Evolutionary conservation across 1,139 yeast species (phyloP), one percentile per base, ranked within the genome.

Genomic region (Zygotorulaspora mrakii): DNA sequence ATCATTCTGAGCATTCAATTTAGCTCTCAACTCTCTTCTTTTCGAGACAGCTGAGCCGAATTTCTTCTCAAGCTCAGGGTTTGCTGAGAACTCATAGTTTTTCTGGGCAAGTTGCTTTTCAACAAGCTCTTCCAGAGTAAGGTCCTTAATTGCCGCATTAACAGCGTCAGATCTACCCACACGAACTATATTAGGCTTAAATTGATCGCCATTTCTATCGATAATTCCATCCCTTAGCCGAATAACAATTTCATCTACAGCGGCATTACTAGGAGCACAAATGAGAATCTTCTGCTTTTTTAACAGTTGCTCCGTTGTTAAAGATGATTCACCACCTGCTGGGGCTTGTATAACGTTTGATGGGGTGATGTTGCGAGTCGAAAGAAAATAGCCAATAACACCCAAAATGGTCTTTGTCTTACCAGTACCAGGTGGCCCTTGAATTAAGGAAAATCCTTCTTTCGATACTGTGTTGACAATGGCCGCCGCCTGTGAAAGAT

Each of bases 201-300:
- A 74, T 1, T 57, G 52, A n/a, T 68, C 65, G 1, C 95, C 95
- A 17, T 68, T 65, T 2, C 74, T 62, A 43, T 76, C 74, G 34
- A 66, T 64, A 3, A 89, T 79, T 2, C 96, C 96, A 22, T 70
- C 72, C 50, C 84, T 79, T 45, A 94, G 67, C 61, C 99, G 81
- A 16, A 89, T 55, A n/a, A 89, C 94, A 50, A 94, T 71, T 58
- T 94, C 98, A 66, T 94, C 99, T 5, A 94, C 96, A 7, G 99
- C 99, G 0, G 99, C 99, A 67, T 94, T 94, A 61, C 96, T 87
- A 2, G 99, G 99, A 1, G 98, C 98, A 74, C 98, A 94, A 21
- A 94, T 79, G 39, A 94, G 68, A 3, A 94, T 77, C 44, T 79
- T 75, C 39, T 69, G 70, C 25, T 73, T 75, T 39, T 61, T 62